Conservation (phyloP, 2,329 filamentous ascomycete species). For the Colletotrichum melonis region DNA sequence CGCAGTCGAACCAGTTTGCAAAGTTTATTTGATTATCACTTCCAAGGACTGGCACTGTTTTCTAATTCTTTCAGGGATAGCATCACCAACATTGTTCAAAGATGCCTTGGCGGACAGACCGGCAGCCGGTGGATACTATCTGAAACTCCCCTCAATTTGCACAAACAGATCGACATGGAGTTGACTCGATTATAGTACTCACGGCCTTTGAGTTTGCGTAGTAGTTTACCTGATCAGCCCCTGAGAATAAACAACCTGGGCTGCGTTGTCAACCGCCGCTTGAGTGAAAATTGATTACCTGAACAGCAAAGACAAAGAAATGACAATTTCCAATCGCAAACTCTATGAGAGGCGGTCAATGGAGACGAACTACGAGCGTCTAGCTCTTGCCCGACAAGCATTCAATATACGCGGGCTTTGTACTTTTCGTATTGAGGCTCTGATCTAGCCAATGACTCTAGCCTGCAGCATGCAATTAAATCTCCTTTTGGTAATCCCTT, state of each 20-base stretch:
- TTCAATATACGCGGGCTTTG: not conserved
- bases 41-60: not conserved
- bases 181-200: not conserved
- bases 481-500: not conserved
- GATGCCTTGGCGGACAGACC: slow-evolving; percentile 1
- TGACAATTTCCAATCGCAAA: not conserved
- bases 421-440: not conserved
- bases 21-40: slow-evolving; percentile 10
- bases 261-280: too few species aligned
- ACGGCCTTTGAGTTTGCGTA: not conserved
- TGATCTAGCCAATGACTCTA: not conserved
- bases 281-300: not conserved
- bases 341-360: not conserved
- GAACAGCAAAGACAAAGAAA: not conserved
- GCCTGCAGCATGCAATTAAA: not conserved
- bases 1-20: not conserved
- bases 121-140: not conserved
- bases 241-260: not conserved
- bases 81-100: not conserved
- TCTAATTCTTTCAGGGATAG: not conserved
- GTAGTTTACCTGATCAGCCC: not conserved
- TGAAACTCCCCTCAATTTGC: slow-evolving; percentile 25
- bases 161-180: slow-evolving; percentile 1
- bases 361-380: too few species aligned
- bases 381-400: not conserved